A percentile compares a stretch with the other conserved stretches of the same genome.
These are phyloP conservation scores for Penstemon barbatus DNA, from an alignment of 257 asterid genomes.

Conservation along the genomic window DNA sequence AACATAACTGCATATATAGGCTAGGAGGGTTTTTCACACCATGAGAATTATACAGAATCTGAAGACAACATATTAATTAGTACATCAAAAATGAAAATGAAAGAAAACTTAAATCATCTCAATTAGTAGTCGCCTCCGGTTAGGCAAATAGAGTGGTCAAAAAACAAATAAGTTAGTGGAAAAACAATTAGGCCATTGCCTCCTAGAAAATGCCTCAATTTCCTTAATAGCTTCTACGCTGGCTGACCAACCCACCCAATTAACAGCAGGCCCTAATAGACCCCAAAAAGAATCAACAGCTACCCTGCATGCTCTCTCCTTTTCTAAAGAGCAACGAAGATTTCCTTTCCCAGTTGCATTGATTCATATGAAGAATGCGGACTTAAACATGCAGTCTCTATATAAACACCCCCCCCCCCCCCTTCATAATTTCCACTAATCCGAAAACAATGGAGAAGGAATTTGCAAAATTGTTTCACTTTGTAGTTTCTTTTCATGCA, in stretches of 20 bases:
- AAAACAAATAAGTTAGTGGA: not conserved
- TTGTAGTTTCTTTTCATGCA: not conserved
- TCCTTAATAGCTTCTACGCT: not conserved
- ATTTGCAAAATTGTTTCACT: not conserved
- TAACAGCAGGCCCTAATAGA: not conserved
- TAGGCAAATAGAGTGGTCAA: not conserved
- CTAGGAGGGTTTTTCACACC: not conserved
- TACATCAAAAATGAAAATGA: not conserved
- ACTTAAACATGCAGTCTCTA: too few relatives aligned
- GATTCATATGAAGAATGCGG: too few relatives aligned
- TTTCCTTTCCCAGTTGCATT: not conserved
- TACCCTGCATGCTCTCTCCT: not conserved
- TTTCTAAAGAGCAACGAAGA: not conserved
- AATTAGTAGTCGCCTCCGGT: too few relatives aligned
- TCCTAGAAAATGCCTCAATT: not conserved
- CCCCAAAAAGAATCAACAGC: not conserved
- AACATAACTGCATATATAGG: not conserved
- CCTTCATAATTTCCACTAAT: not conserved
- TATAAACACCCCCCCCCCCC: not conserved
- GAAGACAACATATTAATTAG: not conserved
- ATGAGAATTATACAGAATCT: not conserved
- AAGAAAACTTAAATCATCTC: too few relatives aligned
- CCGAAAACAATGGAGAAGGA: not conserved
- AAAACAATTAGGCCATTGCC: not conserved
- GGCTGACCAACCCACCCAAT: not conserved